Percentiles rank a stretch among this genome's conserved stretches.
phyloP scores from a whole-genome alignment of 768 basidiomycete genomes.

The Boletus rubescentipes region DNA sequence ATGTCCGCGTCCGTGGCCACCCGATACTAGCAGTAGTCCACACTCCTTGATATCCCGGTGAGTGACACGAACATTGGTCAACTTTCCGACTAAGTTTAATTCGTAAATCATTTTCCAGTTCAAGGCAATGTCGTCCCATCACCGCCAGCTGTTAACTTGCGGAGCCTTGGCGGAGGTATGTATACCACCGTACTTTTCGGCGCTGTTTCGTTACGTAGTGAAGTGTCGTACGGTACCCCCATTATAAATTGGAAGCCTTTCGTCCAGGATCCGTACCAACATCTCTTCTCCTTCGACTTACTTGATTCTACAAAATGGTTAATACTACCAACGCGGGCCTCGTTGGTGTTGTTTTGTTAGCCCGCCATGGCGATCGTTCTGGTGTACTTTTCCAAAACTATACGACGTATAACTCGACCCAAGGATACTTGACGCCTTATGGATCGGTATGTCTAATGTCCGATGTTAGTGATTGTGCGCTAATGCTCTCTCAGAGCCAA shows the following conservation, averaged over 20 bases:
- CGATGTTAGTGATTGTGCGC: neutral
- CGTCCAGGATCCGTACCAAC: neutral
- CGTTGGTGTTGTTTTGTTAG: conserved; percentile 72
- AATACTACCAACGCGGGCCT: conserved; percentile 34
- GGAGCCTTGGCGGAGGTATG: neutral
- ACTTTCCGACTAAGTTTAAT: neutral
- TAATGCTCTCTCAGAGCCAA: conserved; percentile 35
- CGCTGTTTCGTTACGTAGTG: neutral
- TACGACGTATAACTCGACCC: conserved; percentile 59
- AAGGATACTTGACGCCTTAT: conserved; percentile 69
- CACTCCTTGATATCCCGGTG: no score
- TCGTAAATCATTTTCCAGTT: neutral
- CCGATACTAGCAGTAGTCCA: no score
- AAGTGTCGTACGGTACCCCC: neutral
- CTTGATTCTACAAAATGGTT: conserved; percentile 19
- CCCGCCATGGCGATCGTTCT: conserved; percentile 73
- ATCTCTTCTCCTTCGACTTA: neutral
- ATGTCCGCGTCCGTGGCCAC: no score
- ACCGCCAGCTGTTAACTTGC: neutral
- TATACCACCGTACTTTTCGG: neutral
- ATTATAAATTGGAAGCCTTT: conserved; percentile 8
- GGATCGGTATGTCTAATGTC: conserved; percentile 56
- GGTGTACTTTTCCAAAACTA: conserved; percentile 67
- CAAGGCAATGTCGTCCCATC: neutral
- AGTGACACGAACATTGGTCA: no score